Conservation (phyloP, 2,329 filamentous ascomycete genomes). For the Cyclaneusma minus region DNA sequence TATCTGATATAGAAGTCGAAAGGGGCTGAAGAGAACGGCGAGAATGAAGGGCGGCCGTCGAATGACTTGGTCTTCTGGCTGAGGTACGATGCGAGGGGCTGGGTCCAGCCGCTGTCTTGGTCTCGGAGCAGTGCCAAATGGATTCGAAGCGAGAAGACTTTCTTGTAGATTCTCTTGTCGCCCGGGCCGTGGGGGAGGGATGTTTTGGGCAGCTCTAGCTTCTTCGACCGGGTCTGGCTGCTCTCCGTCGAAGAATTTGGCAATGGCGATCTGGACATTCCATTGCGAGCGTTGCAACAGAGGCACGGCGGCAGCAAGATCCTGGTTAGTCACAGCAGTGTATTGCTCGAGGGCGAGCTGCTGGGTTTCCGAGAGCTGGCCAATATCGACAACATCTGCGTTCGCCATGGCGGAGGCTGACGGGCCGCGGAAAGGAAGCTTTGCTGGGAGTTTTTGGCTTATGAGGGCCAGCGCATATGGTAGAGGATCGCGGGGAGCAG, state of each 20-base stretch:
- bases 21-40: constrained; percentile 64
- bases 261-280: constrained; percentile 94
- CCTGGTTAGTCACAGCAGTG: constrained; percentile 75
- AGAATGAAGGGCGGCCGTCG: constrained; percentile 63
- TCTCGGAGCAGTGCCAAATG: constrained; percentile 17
- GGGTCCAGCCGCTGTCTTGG: constrained; percentile 34
- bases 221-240: constrained; percentile 68
- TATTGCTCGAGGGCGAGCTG: constrained; percentile 79
- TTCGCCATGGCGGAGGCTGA: constrained; percentile 28
- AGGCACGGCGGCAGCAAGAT: constrained; percentile 58
- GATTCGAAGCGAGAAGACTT: constrained; percentile 27
- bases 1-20: constrained; percentile 61
- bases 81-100: constrained; percentile 77
- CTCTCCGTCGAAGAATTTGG: constrained; percentile 97
- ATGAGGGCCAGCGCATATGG: too few species aligned
- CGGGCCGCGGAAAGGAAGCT: too few species aligned
- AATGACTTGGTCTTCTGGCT: constrained; percentile 45
- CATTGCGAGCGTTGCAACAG: constrained; percentile 78
- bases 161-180: constrained; percentile 63
- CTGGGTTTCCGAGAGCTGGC: constrained; percentile 60
- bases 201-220: constrained; percentile 46
- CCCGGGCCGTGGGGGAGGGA: constrained; percentile 43
- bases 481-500: too few species aligned
- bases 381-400: constrained; percentile 38
- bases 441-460: too few species aligned